Evolutionary conservation across 2,329 filamentous ascomycete species (phyloP), one percentile per base, ranked within the genome.

Genomic region (Hirsutella rhossiliensis): DNA sequence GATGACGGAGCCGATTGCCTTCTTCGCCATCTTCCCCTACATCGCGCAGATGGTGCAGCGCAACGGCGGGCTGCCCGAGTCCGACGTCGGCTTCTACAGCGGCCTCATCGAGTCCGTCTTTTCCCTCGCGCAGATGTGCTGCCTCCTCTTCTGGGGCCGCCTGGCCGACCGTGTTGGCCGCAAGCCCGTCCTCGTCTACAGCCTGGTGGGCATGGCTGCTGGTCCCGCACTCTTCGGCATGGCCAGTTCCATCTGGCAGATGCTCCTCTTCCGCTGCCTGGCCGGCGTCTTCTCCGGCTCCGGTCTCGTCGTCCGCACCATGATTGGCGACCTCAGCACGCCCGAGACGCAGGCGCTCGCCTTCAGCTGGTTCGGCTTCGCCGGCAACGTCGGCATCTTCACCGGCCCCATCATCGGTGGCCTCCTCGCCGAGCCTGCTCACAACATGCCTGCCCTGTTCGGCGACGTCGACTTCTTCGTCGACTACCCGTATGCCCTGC

Each of bases 1-100:
- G 6, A 57, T 85, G 23, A 68, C 86, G 38, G 86, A 90, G 55
- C 84, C 86, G 1, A 73, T 89, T 36, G 82, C 84, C n/a, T 90
- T 87, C 66, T 90, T 89, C 66, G 78, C 73, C 57, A 87, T 90
- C 58, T 84, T 90, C 54, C 83, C 85, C 1, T 90, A 84, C 62
- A 75, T 92, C 61, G 86, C 80, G 54, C 69, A 82, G 56, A 90
- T 90, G 85, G 78, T 86, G 32, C 67, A 76, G 59, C 68, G 75
- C 45, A 82, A 80, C 46, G 84, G 83, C 11, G 55, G 68, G 11
- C 62, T 90, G 2, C 59, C 69, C 2, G 66, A 76, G 38, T 64
- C 72, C n/a, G 80, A 87, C 58, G 78, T 87, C 4, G 86, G 86
- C 2, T 90, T 89, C 64, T 90, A 87, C 66, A 78, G 72, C 45